Evolutionary conservation across 331 rosid genomes (phyloP), one percentile per base, ranked within the genome.

Genomic region (Telfairia occidentalis): DNA sequence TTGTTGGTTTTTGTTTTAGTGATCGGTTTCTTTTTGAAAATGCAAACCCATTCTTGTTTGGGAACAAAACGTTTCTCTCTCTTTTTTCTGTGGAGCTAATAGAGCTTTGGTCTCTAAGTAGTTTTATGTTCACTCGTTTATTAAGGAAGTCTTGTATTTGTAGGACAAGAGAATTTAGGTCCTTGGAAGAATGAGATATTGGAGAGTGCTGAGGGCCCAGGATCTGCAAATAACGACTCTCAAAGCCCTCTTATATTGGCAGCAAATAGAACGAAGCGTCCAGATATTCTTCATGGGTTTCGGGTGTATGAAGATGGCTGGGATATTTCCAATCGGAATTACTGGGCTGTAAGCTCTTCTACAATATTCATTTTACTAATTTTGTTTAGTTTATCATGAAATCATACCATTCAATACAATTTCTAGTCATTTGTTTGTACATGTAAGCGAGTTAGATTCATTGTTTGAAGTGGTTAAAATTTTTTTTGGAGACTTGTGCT

Each of bases 331-430:
- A 81, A 87, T 82, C 88, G 46, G 42, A 91, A 95, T 82, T 95
- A 95, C 86, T 95, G 99, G 99, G 96, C 99, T 3, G 99, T 95
- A 86, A 88, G 99, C 82, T 29, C 9, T 49, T 66, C 12, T 81
- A 61, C 21, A 54, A 55, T 32, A 16, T 35, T 54, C 45, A 40
- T 40, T 57, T 37, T 28, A 59, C 75, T 5, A 48, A 3, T 9
- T 80, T 12, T 76, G 48, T 81, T 55, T 26, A 77, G 75, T 48
- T 72, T 82, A 53, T 37, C 78, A 38, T 48, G 60, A 46, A 29
- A 29, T 29, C 42, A 64, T 48, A 5, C 45, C 15, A 29, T 29
- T 71, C 59, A 0, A 16, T 46, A 16, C 59, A 16, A 48, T 71
- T 71, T 46, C 38, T 70, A 45, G 58, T 15, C 11, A 42, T 42